Base-by-base conservation (phyloP, 768 basidiomycete species). In the Boletus fagicola region DNA sequence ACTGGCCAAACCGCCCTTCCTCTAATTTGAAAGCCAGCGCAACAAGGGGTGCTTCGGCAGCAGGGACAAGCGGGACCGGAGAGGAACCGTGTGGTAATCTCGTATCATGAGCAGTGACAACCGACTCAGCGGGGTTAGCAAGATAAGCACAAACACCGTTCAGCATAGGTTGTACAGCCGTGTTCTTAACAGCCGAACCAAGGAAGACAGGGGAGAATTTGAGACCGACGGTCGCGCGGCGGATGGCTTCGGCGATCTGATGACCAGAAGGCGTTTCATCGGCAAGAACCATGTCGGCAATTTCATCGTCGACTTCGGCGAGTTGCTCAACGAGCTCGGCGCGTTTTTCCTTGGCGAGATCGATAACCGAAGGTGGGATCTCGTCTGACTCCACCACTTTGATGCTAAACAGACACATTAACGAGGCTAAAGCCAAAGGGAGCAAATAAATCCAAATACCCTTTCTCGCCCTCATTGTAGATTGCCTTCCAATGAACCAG, bases 1-100 rank as follows among this genome's bases (percentile, higher is more conserved):
- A 76, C 74, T 99, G 97, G 11, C 97, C 97, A 68, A 92, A 99
- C 24, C 92, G 82, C 5, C 96, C 95, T 77, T 99, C 97, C 73
- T 99, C 97, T 45, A 99, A 79, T 77, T 99, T 99, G 83, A 99
- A 99, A 13, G 97, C 97, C 49, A 99, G 77, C 9, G 91, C 95
- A 57, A 99, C 90, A 30, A 98, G 79, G 4, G 95, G 92, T 0
- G 92, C 92, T 30, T 85, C 81, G 0, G 91, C 84, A 9, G 94
- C 94, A 31, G 95, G 94, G 10, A 80, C 78, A 18, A 98, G 82
- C 0, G 86, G 80, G 8, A 97, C 85, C 18, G 82, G 83, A 8
- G 91, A 85, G 0, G 90, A 80, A 26, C 77, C 75, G 0, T 80
- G 68, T 0, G 90, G 84, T 2, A 83, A 78, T n/a, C 79, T 80